A percentile compares a stretch with the other conserved stretches of the same genome.
Evolutionary conservation across 2,329 filamentous ascomycete genomes (phyloP).

Genomic region (Fusarium pseudonygamai): DNA sequence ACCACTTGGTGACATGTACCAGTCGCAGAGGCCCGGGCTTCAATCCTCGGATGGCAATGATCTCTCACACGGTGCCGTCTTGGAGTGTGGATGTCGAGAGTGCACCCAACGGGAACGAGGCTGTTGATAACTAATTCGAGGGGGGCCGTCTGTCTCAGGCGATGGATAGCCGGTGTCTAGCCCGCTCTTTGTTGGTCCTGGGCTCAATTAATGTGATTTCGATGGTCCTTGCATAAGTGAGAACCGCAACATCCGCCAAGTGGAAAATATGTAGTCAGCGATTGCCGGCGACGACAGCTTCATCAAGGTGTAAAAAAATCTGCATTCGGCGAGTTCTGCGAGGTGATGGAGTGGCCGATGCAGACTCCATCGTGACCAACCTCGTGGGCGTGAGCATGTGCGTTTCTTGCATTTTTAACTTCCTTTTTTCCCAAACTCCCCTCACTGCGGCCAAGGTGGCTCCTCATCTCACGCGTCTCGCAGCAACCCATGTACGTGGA

Average conservation of each 20-base stretch:
- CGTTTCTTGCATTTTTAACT: conserved; percentile 25
- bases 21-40: conserved; percentile 22
- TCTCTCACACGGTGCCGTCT: conserved; percentile 16
- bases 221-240: conserved; percentile 30
- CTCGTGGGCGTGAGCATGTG: conserved; percentile 17
- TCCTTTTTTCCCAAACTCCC: conserved; percentile 8
- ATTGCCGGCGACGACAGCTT: conserved; percentile 31
- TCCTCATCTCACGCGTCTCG: conserved; percentile 42
- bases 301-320: conserved; percentile 29
- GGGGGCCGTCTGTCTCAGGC: conserved; percentile 35
- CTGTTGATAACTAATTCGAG: conserved; percentile 37
- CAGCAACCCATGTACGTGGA: conserved; percentile 43
- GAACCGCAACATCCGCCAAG: conserved; percentile 29
- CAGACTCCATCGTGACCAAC: conserved; percentile 35
- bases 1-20: conserved; percentile 37
- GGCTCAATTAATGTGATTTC: conserved; percentile 30
- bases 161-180: conserved; percentile 15
- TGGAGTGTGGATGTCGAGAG: conserved; percentile 12
- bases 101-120: conserved; percentile 31
- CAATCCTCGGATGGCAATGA: conserved; percentile 29
- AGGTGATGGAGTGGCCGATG: conserved; percentile 29
- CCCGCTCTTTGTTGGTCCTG: conserved; percentile 19
- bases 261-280: conserved; percentile 17
- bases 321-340: conserved; percentile 18
- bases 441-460: conserved; percentile 30